These are phyloP conservation scores for Solanum chacoense DNA, from an alignment of 305 asterid species.

Conservation along the genomic window DNA sequence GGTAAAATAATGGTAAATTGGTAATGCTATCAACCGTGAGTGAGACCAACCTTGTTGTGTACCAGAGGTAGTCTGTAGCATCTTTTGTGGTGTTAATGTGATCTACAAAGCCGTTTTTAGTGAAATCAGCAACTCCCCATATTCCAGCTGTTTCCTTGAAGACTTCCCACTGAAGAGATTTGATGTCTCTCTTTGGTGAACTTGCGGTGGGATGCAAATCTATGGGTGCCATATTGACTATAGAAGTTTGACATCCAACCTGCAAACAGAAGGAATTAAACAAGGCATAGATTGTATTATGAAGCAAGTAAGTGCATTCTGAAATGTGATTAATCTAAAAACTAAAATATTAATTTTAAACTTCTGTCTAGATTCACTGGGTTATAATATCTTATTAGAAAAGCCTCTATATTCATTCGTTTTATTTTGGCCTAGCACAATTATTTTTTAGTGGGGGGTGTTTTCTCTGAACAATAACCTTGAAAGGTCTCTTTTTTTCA, in stretches of 20 bases:
- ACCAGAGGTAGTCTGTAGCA: constrained; percentile 91
- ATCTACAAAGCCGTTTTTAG: constrained; percentile 53
- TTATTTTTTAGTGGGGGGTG: neutral
- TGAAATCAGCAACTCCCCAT: constrained; percentile 76
- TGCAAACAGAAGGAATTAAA: constrained; percentile 10
- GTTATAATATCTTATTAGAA: neutral
- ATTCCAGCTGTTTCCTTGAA: constrained; percentile 62
- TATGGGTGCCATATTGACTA: constrained; percentile 64
- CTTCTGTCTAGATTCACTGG: neutral
- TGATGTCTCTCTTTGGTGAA: constrained; percentile 36
- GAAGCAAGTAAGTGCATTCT: neutral
- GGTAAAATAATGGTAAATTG: neutral
- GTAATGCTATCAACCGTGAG: neutral
- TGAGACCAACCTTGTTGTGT: constrained; percentile 55
- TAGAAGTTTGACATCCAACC: constrained; percentile 69
- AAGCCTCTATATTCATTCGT: neutral
- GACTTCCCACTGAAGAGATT: constrained; percentile 63
- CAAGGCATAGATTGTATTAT: neutral
- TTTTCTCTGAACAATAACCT: neutral
- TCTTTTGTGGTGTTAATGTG: constrained; percentile 88
- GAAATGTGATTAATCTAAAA: neutral
- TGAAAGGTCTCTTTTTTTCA: neutral
- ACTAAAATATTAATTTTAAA: neutral
- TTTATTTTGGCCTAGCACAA: neutral
- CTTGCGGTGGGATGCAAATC: constrained; percentile 39